A percentile compares a stretch with the other conserved stretches of the same genome.
These are phyloP conservation scores for Tuber indicum DNA, from an alignment of 495 filamentous ascomycete genomes.

Conservation along the genomic window DNA sequence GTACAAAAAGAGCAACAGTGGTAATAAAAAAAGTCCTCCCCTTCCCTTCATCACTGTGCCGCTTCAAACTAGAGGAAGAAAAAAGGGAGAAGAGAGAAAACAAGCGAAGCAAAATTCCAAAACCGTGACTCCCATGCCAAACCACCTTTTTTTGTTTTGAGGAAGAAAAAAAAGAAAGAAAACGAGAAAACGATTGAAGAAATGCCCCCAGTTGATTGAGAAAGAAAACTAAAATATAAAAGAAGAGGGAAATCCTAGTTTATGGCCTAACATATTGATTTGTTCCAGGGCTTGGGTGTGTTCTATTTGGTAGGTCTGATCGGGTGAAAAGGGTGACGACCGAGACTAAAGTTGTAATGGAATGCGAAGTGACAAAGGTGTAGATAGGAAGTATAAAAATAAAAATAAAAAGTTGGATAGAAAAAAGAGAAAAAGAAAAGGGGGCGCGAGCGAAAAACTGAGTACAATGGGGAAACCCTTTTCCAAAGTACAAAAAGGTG, in stretches of 20 bases:
- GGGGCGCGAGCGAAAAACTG: not conserved
- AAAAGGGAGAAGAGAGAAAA: not conserved
- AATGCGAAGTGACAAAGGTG: not conserved
- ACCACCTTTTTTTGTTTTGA: conserved; percentile 3
- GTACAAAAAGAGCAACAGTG: not conserved
- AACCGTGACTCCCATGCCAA: conserved; percentile 4
- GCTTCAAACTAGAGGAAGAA: not conserved
- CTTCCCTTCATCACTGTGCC: not conserved
- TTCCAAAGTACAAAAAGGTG: not conserved
- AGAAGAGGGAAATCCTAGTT: not conserved
- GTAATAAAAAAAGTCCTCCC: not conserved
- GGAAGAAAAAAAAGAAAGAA: not conserved
- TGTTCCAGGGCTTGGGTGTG: not conserved
- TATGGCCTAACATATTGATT: not conserved
- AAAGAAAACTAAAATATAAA: not conserved
- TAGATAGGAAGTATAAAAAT: not conserved
- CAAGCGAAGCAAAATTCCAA: not conserved
- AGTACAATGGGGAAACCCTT: not conserved
- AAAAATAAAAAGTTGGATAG: not conserved
- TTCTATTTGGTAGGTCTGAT: not conserved
- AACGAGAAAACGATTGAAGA: not conserved
- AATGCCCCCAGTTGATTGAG: conserved; percentile 2
- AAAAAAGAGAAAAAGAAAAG: not conserved
- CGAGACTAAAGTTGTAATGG: not conserved
- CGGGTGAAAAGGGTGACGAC: not conserved